A percentile compares a stretch with the other conserved stretches of the same genome.
Conservation (phyloP, 2,329 filamentous ascomycete genomes). For the Daldinia sp. region DNA sequence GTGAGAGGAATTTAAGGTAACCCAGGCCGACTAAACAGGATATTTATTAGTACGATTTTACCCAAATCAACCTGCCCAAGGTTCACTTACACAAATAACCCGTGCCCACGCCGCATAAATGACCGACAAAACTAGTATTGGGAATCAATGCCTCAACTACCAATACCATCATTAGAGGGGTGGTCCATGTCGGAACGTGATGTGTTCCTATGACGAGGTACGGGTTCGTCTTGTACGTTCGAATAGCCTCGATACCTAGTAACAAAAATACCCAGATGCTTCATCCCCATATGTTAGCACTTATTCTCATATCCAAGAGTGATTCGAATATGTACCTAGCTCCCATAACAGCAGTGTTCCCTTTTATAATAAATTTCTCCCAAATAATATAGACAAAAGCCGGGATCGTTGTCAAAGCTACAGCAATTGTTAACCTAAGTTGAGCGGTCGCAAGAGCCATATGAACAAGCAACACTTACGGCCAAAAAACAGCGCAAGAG, state of each 20-base stretch:
- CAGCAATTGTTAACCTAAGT: constrained; percentile 41
- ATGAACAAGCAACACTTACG: constrained; percentile 70
- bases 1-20: constrained; percentile 88
- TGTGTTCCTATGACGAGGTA: constrained; percentile 73
- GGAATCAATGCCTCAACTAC: constrained; percentile 82
- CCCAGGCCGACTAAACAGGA: constrained; percentile 78
- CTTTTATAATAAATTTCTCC: constrained; percentile 77
- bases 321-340: constrained; percentile 71
- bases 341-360: constrained; percentile 82
- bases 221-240: constrained; percentile 85
- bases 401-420: constrained; percentile 83
- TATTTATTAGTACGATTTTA: constrained; percentile 39
- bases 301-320: constrained; percentile 6
- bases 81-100: constrained; percentile 83
- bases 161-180: constrained; percentile 81
- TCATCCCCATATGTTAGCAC: constrained; percentile 39
- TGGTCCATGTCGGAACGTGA: constrained; percentile 91
- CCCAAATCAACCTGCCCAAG: not conserved
- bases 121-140: constrained; percentile 85
- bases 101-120: constrained; percentile 83
- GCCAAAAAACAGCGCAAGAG: constrained; percentile 88
- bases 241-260: constrained; percentile 85
- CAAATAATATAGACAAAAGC: constrained; percentile 83
- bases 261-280: constrained; percentile 96
- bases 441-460: not conserved